Percentiles rank a stretch among this genome's conserved stretches.
phyloP scores from a whole-genome alignment of 495 filamentous ascomycete genomes.

The Opeltia flavorubescens region DNA sequence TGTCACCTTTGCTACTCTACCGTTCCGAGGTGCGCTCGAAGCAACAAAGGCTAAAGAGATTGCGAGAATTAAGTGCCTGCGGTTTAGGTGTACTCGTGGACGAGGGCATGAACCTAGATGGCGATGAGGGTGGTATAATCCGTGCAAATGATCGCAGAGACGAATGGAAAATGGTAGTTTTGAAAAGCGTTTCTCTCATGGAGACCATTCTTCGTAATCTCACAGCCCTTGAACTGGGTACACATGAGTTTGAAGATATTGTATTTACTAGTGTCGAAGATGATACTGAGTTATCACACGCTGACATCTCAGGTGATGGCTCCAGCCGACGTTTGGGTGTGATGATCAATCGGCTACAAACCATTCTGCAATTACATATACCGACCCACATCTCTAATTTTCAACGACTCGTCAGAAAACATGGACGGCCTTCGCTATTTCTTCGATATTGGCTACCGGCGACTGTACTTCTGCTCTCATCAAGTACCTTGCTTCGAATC shows the following conservation, averaged over 20 bases:
- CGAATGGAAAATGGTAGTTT: conserved; percentile 59
- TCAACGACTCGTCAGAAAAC: conserved; percentile 29
- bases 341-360: conserved; percentile 51
- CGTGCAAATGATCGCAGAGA: conserved; percentile 28
- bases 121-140: conserved; percentile 24
- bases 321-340: conserved; percentile 32
- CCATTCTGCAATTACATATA: conserved; percentile 44
- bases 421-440: conserved; percentile 63
- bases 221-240: conserved; percentile 34
- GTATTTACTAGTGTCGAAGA: conserved; percentile 51
- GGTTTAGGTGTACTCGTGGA: conserved; percentile 76
- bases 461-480: conserved; percentile 50
- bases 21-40: conserved; percentile 58
- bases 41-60: conserved; percentile 44
- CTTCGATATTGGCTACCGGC: conserved; percentile 81
- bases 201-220: conserved; percentile 58
- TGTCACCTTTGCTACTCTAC: conserved; percentile 56
- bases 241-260: conserved; percentile 60
- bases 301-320: conserved; percentile 15
- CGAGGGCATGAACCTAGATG: conserved; percentile 54
- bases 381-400: conserved; percentile 44
- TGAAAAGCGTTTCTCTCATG: conserved; percentile 63
- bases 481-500: conserved; percentile 67
- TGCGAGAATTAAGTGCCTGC: conserved; percentile 68
- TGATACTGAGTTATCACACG: conserved; percentile 34